A percentile compares a stretch with the other conserved stretches of the same genome.
phyloP scores from a whole-genome alignment of 2,329 filamentous ascomycete species.

The Bipolaris gigantea region DNA sequence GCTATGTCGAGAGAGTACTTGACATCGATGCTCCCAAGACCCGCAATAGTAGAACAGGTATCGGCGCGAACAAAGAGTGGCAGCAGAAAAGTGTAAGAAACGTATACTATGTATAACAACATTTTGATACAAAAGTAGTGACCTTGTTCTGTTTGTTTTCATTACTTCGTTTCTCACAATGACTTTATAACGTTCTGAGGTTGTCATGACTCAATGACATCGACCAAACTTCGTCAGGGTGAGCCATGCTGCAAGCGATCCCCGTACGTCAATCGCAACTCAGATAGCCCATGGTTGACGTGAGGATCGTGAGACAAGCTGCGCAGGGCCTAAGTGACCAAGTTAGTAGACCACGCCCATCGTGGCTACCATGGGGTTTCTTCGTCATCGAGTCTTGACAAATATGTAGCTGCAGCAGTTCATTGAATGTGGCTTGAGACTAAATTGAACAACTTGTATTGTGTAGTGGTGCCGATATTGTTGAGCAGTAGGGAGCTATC shows the following conservation, averaged over 20 bases:
- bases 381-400: too few species aligned
- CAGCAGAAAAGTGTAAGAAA: slow-evolving; percentile 4
- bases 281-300: neutral
- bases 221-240: neutral
- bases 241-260: neutral
- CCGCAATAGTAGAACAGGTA: slow-evolving; percentile 25
- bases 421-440: neutral
- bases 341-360: neutral
- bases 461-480: neutral
- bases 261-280: neutral
- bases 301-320: neutral
- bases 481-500: neutral
- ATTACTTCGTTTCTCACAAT: too few species aligned
- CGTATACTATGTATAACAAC: neutral
- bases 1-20: slow-evolving; percentile 21
- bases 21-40: slow-evolving; percentile 29
- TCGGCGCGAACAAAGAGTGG: slow-evolving; percentile 14
- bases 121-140: neutral
- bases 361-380: neutral
- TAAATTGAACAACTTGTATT: neutral
- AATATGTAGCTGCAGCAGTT: neutral
- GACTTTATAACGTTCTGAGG: neutral
- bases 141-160: neutral
- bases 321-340: neutral
- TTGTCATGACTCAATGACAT: neutral